Base-by-base conservation (phyloP, 169 alveolate genomes). In the Plasmodium cynomolgi region DNA sequence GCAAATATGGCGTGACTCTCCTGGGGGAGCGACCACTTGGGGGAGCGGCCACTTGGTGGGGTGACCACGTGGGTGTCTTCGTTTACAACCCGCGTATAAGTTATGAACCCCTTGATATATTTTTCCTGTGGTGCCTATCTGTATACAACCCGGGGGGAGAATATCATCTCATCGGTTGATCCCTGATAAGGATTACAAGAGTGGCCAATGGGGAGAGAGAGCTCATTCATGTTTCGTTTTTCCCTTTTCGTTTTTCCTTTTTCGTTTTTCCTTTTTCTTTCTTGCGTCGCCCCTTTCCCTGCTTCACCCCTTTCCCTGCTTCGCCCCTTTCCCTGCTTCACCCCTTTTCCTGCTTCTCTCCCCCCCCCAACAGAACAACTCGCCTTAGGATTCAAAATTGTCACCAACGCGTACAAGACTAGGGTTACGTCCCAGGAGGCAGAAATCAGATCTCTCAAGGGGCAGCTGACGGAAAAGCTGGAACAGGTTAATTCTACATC, bases 371-470 rank as follows among this genome's bases (percentile, higher is more conserved):
- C 96, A 97, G 98, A 97, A 91, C 98, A 97, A 80, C 95, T 97
- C 54, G 98, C 98, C 37, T 88, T 97, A 81, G 98, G 98, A 47
- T 95, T 97, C 84, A 93, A 97, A 71, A 95, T 97, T 85, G 94
- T 97, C 33, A 95, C 98, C 20, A 97, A 97, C 92, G 98, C 98
- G 44, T 97, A 97, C 96, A 96, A 96, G 82, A 96, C 97, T 39
- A 95, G 98, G 47, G 97, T 96, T 20, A 96, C 97, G 26, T 83
- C 97, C 23, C 95, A 94, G 73, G 98, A 96, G 77, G 96, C 96
- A 44, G 98, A 97, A 62, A 93, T 96, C 37, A 73, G 98, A 80
- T 88, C 98, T 15, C 95, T 96, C 68, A 96, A 96, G 74, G 95
- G 97, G 8, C 97, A 94, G 44, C 88, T 95, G 39, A 95, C 97